Conservation (phyloP, 257 asterid genomes). For the Osmanthus fragrans region DNA sequence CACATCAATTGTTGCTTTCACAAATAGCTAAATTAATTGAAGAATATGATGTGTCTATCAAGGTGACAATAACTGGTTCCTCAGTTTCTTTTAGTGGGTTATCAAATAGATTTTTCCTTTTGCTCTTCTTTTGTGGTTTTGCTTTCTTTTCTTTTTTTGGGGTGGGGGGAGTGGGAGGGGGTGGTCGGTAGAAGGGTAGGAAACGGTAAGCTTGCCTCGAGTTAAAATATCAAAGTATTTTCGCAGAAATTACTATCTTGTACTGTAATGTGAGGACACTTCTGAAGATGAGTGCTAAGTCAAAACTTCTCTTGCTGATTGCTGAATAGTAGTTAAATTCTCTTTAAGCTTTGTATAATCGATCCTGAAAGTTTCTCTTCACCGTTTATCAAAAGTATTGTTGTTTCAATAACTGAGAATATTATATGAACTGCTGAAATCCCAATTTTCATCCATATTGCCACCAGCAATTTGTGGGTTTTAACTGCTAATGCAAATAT, state of each 20-base stretch:
- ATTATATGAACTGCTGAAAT: neutral
- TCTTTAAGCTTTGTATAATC: neutral
- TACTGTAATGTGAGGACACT: neutral
- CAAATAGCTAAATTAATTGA: slow-evolving; percentile 43
- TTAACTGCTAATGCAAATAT: neutral
- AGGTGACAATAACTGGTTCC: slow-evolving; percentile 34
- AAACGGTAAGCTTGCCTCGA: neutral
- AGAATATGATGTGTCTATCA: slow-evolving; percentile 40
- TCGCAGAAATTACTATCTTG: neutral
- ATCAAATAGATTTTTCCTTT: neutral
- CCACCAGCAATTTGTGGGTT: neutral
- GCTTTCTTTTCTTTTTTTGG: neutral
- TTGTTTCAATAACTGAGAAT: neutral
- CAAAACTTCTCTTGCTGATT: neutral
- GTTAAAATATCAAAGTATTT: neutral
- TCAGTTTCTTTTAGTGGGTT: neutral
- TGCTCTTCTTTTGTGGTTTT: neutral
- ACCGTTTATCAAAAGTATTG: neutral
- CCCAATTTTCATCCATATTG: neutral
- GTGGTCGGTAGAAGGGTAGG: neutral
- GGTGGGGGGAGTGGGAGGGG: neutral
- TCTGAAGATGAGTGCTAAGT: neutral
- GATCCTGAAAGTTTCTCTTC: neutral
- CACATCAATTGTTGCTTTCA: slow-evolving; percentile 61
- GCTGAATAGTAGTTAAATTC: neutral